Conservation (phyloP, 331 rosid species). For the Pyrus hybrid region DNA sequence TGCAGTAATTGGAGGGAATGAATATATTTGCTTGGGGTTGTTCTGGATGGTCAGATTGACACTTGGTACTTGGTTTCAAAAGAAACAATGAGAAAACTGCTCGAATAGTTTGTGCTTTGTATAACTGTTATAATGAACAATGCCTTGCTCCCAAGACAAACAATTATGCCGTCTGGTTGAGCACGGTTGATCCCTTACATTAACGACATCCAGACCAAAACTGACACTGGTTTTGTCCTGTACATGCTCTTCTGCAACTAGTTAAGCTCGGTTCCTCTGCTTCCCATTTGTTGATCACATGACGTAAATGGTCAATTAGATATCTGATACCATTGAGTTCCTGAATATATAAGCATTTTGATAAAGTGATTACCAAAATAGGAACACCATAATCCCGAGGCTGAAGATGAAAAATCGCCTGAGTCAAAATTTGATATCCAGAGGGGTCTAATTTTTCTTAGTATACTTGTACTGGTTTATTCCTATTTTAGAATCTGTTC, state of each 20-base stretch:
- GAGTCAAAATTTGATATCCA: background rate
- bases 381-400: background rate
- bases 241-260: background rate
- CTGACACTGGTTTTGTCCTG: background rate
- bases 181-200: no score
- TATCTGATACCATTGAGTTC: background rate
- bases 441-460: background rate
- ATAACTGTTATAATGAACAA: background rate
- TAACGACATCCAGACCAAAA: no score
- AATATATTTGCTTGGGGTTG: background rate
- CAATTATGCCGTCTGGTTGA: background rate
- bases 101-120: no score
- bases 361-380: background rate
- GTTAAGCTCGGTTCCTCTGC: background rate
- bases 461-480: background rate
- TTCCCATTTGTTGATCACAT: background rate
- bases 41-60: no score
- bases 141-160: background rate
- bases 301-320: background rate
- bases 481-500: constrained; percentile 1
- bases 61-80: no score
- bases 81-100: no score
- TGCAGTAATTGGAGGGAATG: background rate
- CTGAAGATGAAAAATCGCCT: background rate
- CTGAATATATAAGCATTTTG: background rate